These are phyloP conservation scores for Lepiota brunneoincarnata DNA, from an alignment of 768 basidiomycete species.

Conservation along the genomic window DNA sequence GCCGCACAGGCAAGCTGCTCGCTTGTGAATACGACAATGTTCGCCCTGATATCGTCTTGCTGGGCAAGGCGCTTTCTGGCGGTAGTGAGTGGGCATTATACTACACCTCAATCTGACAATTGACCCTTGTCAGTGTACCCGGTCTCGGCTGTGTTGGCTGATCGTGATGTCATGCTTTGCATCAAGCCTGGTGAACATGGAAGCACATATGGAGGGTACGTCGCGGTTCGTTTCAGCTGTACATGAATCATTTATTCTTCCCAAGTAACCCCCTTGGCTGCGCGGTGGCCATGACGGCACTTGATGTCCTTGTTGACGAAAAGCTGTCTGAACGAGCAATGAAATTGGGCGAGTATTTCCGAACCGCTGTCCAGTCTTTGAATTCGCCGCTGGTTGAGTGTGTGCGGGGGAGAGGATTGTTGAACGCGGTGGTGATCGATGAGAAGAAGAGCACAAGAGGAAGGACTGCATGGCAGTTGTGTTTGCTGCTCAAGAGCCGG, in stretches of 20 bases:
- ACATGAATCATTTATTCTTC: background rate
- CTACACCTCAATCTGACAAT: background rate
- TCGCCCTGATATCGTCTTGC: slow-evolving; percentile 86
- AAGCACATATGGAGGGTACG: slow-evolving; percentile 91
- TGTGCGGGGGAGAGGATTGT: slow-evolving; percentile 83
- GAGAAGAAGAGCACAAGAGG: slow-evolving; percentile 75
- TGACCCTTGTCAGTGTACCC: slow-evolving; percentile 69
- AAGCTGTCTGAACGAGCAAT: slow-evolving; percentile 78
- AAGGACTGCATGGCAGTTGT: slow-evolving; percentile 93
- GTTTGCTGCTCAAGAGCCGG: slow-evolving; percentile 85
- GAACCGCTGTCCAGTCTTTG: slow-evolving; percentile 54
- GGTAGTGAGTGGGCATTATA: slow-evolving; percentile 57
- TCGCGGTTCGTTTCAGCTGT: slow-evolving; percentile 11
- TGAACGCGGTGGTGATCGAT: slow-evolving; percentile 94
- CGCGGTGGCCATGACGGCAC: slow-evolving; percentile 92
- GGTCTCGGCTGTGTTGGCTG: slow-evolving; percentile 91
- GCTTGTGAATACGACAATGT: slow-evolving; percentile 85
- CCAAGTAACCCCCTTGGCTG: slow-evolving; percentile 89
- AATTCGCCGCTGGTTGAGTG: slow-evolving; percentile 69
- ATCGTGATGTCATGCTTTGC: slow-evolving; percentile 90
- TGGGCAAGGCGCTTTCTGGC: slow-evolving; percentile 96
- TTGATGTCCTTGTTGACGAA: slow-evolving; percentile 90
- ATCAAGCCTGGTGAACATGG: slow-evolving; percentile 96
- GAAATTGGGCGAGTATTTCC: slow-evolving; percentile 79
- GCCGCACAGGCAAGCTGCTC: slow-evolving; percentile 92